These are phyloP conservation scores for Tylopilus intermedius DNA, from an alignment of 768 basidiomycete species.

Conservation along the genomic window DNA sequence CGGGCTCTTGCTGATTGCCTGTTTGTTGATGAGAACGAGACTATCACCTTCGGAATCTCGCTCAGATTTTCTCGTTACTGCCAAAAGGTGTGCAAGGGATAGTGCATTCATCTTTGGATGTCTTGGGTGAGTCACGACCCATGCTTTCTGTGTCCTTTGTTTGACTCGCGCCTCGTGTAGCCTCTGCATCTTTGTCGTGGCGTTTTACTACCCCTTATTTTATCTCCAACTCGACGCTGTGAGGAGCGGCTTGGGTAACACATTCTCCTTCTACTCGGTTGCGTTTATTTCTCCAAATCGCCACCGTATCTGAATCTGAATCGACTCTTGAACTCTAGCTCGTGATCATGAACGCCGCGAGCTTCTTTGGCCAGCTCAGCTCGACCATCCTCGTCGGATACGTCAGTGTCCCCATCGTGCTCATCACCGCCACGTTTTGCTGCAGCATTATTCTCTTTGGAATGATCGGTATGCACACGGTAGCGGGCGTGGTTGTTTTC, in stretches of 20 bases:
- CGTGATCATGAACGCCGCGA: conserved; percentile 52
- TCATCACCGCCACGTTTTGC: conserved; percentile 34
- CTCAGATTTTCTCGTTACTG: conserved; percentile 17
- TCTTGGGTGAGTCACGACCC: conserved; percentile 17
- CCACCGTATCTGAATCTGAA: not conserved
- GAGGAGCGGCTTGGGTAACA: conserved; percentile 39
- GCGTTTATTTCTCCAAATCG: conserved; percentile 8
- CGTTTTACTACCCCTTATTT: conserved; percentile 53
- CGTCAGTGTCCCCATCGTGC: conserved; percentile 38
- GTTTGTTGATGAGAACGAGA: conserved; percentile 39
- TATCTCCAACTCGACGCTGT: conserved; percentile 56
- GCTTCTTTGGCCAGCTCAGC: conserved; percentile 49
- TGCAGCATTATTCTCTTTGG: conserved; percentile 41
- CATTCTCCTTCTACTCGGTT: conserved; percentile 58
- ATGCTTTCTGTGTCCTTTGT: not conserved
- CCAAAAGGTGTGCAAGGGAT: conserved; percentile 23
- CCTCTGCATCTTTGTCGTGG: conserved; percentile 32
- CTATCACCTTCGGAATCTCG: conserved; percentile 30
- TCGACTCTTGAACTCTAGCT: conserved; percentile 31
- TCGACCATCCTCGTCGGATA: conserved; percentile 42
- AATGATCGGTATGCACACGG: conserved; percentile 40
- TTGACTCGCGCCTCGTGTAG: conserved; percentile 7
- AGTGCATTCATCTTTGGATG: conserved; percentile 26
- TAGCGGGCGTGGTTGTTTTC: conserved; percentile 38
- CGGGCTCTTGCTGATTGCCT: conserved; percentile 36